phyloP scores from a whole-genome alignment of 192 early-diverging fungal species.

The Coemansia sp. region DNA sequence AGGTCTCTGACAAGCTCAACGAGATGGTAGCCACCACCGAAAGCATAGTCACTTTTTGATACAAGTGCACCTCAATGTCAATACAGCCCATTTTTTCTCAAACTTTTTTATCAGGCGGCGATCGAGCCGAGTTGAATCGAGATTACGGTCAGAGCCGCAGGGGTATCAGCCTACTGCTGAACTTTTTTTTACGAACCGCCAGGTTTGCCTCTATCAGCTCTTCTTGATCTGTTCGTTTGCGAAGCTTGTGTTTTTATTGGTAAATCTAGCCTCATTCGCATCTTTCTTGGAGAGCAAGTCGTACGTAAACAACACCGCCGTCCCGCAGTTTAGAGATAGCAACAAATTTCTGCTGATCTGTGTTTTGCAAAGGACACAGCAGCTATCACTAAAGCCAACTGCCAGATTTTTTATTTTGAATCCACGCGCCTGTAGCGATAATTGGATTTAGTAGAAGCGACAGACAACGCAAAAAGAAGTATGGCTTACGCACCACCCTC shows the following conservation, averaged over 20 bases:
- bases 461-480: not conserved
- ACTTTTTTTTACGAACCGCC: not conserved
- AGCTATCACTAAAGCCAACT: not conserved
- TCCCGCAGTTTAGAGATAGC: not conserved
- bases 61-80: no score
- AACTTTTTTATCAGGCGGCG: not conserved
- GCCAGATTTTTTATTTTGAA: not conserved
- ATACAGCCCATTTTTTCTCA: not conserved
- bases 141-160: constrained; percentile 1
- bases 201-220: not conserved
- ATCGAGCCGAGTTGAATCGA: constrained; percentile 2
- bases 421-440: not conserved
- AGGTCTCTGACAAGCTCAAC: constrained; percentile 64
- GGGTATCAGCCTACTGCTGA: not conserved
- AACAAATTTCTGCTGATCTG: not conserved
- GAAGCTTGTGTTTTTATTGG: not conserved
- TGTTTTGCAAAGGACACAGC: not conserved
- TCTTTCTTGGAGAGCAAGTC: not conserved
- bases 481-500: constrained; percentile 38
- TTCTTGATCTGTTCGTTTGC: not conserved
- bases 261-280: not conserved
- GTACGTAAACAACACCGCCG: not conserved
- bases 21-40: constrained; percentile 57
- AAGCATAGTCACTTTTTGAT: constrained; percentile 9
- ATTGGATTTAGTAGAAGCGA: not conserved